A percentile compares a stretch with the other conserved stretches of the same genome.
Conservation (phyloP, 495 filamentous ascomycete genomes). For the Hypoxylon intermedium region DNA sequence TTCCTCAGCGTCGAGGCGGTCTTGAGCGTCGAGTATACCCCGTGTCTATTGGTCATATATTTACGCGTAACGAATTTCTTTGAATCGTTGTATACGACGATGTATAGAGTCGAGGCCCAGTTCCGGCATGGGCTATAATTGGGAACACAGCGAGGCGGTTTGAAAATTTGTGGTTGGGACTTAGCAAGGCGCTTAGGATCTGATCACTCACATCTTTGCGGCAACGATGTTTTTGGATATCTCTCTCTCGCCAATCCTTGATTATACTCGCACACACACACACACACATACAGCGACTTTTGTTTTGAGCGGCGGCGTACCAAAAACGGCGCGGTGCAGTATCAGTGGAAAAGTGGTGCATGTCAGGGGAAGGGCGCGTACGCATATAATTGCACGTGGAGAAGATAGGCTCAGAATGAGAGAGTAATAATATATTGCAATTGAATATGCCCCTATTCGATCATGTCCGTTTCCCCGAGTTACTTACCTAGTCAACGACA, state of each 20-base stretch:
- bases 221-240: conserved; percentile 27
- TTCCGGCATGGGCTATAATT: conserved; percentile 24
- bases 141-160: conserved; percentile 32
- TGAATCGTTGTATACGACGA: conserved; percentile 36
- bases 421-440: conserved; percentile 28
- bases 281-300: conserved; percentile 7
- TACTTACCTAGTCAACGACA: conserved; percentile 4
- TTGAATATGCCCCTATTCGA: not conserved
- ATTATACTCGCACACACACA: conserved; percentile 25
- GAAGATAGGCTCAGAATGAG: conserved; percentile 21
- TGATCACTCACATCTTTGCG: conserved; percentile 29
- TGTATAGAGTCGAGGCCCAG: conserved; percentile 33
- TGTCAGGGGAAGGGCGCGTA: conserved; percentile 32
- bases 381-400: conserved; percentile 26
- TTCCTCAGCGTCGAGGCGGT: conserved; percentile 29
- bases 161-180: conserved; percentile 31
- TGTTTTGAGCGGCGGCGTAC: conserved; percentile 48
- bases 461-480: conserved; percentile 15
- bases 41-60: conserved; percentile 9
- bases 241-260: conserved; percentile 17
- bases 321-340: conserved; percentile 30
- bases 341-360: conserved; percentile 22
- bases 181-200: conserved; percentile 40
- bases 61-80: conserved; percentile 41
- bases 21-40: conserved; percentile 3